phyloP scores from a whole-genome alignment of 345 rosid species.

The Linum usitatissimum region DNA sequence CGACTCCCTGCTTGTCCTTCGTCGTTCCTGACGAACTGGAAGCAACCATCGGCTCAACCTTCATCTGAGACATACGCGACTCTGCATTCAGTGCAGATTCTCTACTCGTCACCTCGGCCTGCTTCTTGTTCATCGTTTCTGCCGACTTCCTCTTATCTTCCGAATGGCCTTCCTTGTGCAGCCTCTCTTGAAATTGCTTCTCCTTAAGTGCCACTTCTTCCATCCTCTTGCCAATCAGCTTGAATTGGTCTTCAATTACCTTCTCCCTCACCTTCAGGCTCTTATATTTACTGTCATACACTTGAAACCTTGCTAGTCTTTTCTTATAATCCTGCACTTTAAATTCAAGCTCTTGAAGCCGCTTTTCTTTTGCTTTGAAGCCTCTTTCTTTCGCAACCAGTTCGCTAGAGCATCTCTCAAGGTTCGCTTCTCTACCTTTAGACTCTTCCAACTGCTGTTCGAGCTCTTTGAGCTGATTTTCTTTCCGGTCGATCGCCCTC shows the following conservation, averaged over 20 bases:
- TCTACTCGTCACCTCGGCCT: neutral
- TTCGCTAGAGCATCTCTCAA: constrained; percentile 3
- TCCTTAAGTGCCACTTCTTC: constrained; percentile 17
- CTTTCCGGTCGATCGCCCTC: constrained; percentile 5
- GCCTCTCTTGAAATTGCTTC: constrained; percentile 18
- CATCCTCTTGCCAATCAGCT: constrained; percentile 4
- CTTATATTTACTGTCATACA: neutral
- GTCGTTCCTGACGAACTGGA: neutral
- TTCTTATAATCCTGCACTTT: constrained; percentile 14
- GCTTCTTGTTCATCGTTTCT: neutral
- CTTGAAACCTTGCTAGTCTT: constrained; percentile 1
- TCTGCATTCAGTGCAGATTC: constrained; percentile 12
- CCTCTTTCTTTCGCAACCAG: constrained; percentile 10
- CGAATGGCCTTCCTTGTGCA: constrained; percentile 5
- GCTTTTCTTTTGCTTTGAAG: constrained; percentile 18
- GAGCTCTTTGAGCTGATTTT: constrained; percentile 2
- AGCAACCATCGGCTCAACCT: constrained; percentile 12
- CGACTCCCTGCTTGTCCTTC: constrained; percentile 2
- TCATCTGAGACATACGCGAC: constrained; percentile 12
- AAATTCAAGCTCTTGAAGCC: constrained; percentile 15
- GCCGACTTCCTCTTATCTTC: constrained; percentile 13
- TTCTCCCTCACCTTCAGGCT: constrained; percentile 19
- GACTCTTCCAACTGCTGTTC: neutral
- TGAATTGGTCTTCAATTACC: neutral
- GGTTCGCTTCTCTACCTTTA: no score